Evolutionary conservation across 208 protist genomes (phyloP).

Genomic region (Trypanosomatidae sp.): DNA sequence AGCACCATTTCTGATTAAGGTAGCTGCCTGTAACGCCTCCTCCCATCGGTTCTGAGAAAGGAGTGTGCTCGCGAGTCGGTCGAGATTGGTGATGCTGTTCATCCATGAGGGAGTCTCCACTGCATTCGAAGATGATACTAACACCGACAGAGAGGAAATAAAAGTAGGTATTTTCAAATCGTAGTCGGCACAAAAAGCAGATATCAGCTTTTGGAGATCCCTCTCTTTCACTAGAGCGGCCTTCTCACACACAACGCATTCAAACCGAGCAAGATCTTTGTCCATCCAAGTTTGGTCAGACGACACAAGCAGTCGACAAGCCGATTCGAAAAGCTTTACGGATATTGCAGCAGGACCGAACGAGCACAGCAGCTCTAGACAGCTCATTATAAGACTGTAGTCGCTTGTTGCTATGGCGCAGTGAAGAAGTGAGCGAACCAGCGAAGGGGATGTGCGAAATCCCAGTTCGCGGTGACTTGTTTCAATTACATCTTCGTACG

Average conservation of each 20-base stretch:
- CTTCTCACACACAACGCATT: slow-evolving; percentile 9
- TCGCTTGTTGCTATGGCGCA: slow-evolving; percentile 15
- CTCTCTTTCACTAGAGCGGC: slow-evolving; percentile 7
- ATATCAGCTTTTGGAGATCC: slow-evolving; percentile 14
- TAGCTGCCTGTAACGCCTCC: slow-evolving; percentile 22
- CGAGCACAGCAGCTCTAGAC: slow-evolving; percentile 7
- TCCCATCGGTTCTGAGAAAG: slow-evolving; percentile 20
- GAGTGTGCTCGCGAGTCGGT: slow-evolving; percentile 19
- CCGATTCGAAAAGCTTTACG: slow-evolving; percentile 8
- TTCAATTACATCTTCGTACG: slow-evolving; percentile 16
- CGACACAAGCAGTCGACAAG: slow-evolving; percentile 12
- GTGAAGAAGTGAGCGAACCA: slow-evolving; percentile 24
- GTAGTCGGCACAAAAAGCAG: slow-evolving; percentile 28
- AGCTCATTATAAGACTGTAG: not conserved
- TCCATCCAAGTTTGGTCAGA: not conserved
- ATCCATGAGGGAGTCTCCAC: not conserved
- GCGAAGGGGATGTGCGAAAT: slow-evolving; percentile 25
- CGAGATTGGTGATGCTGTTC: slow-evolving; percentile 21
- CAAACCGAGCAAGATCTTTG: slow-evolving; percentile 13
- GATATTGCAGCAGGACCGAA: slow-evolving; percentile 6
- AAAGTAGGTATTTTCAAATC: slow-evolving; percentile 28
- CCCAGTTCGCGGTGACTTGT: slow-evolving; percentile 3
- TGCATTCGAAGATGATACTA: not conserved
- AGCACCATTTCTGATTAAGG: slow-evolving; percentile 1
- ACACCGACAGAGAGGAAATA: not conserved